phyloP scores from a whole-genome alignment of 495 filamentous ascomycete species.

The Oidiodendron maius region DNA sequence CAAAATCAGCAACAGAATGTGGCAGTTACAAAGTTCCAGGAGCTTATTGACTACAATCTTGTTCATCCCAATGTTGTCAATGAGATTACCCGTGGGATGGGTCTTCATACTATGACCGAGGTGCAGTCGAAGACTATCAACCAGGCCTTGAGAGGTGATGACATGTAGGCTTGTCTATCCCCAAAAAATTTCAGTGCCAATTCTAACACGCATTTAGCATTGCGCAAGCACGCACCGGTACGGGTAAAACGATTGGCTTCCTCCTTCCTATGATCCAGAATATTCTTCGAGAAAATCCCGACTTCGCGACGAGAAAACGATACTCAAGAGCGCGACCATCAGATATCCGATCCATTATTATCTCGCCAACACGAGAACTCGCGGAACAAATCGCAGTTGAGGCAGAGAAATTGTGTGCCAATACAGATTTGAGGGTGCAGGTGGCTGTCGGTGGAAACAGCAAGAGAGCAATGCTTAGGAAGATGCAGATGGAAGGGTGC shows the following conservation, averaged over 20 bases:
- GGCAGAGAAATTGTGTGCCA: slow-evolving; percentile 59
- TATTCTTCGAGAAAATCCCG: slow-evolving; percentile 55
- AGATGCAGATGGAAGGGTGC: slow-evolving; percentile 69
- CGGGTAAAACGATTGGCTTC: slow-evolving; percentile 83
- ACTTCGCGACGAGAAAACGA: slow-evolving; percentile 29
- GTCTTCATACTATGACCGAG: slow-evolving; percentile 80
- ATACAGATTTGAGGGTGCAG: slow-evolving; percentile 71
- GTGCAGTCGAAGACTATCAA: slow-evolving; percentile 85
- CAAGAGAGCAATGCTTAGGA: slow-evolving; percentile 55
- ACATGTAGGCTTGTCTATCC: slow-evolving; percentile 78
- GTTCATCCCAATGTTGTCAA: slow-evolving; percentile 60
- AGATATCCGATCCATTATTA: slow-evolving; percentile 83
- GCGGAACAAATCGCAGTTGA: slow-evolving; percentile 91
- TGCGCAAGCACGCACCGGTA: slow-evolving; percentile 83
- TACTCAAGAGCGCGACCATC: slow-evolving; percentile 32
- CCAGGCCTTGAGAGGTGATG: slow-evolving; percentile 66
- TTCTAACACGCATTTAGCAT: slow-evolving; percentile 44
- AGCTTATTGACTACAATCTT: slow-evolving; percentile 55
- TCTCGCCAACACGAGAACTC: slow-evolving; percentile 92
- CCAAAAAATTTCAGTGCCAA: not conserved
- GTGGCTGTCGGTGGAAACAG: slow-evolving; percentile 83
- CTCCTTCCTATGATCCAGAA: slow-evolving; percentile 70
- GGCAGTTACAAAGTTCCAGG: slow-evolving; percentile 58
- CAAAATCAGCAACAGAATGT: not conserved
- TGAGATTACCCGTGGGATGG: slow-evolving; percentile 68